Evolutionary conservation across 2,329 filamentous ascomycete genomes (phyloP).

Genomic region (Alternaria metachromatica): DNA sequence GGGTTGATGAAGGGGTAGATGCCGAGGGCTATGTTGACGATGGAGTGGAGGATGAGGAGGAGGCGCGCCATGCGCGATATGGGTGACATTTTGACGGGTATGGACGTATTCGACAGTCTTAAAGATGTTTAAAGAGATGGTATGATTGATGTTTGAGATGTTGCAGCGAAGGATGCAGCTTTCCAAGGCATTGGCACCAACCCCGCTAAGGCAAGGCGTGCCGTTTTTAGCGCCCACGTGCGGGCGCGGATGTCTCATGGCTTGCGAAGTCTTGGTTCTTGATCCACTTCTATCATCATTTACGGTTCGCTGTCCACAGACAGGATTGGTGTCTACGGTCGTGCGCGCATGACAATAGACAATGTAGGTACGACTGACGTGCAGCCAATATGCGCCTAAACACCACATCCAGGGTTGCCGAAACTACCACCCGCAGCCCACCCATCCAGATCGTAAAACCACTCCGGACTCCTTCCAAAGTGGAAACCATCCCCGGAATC

Average conservation of each 20-base stretch:
- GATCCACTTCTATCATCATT: not conserved
- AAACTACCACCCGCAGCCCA: not conserved
- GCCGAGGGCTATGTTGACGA: slow-evolving; percentile 20
- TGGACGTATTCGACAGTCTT: not conserved
- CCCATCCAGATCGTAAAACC: slow-evolving; percentile 14
- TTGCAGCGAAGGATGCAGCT: not conserved
- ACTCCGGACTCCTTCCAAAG: slow-evolving; percentile 14
- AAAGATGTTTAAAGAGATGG: not conserved
- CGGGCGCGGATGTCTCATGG: not conserved
- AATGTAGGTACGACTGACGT: not conserved
- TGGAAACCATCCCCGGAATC: not conserved
- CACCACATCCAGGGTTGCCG: not conserved
- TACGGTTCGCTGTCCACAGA: not conserved
- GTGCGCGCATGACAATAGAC: not conserved
- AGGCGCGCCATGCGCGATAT: slow-evolving; percentile 12
- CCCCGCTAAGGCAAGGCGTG: not conserved
- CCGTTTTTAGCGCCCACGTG: not conserved
- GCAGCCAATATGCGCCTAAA: not conserved
- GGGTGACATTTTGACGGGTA: slow-evolving; percentile 3
- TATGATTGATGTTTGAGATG: not conserved
- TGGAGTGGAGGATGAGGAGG: slow-evolving; percentile 14
- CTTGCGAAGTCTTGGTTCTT: not conserved
- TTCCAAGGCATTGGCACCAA: not conserved
- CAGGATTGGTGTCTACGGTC: not conserved
- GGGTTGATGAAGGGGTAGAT: slow-evolving; percentile 11